phyloP scores from a whole-genome alignment of 495 filamentous ascomycete genomes.

The Cercophora sp. region DNA sequence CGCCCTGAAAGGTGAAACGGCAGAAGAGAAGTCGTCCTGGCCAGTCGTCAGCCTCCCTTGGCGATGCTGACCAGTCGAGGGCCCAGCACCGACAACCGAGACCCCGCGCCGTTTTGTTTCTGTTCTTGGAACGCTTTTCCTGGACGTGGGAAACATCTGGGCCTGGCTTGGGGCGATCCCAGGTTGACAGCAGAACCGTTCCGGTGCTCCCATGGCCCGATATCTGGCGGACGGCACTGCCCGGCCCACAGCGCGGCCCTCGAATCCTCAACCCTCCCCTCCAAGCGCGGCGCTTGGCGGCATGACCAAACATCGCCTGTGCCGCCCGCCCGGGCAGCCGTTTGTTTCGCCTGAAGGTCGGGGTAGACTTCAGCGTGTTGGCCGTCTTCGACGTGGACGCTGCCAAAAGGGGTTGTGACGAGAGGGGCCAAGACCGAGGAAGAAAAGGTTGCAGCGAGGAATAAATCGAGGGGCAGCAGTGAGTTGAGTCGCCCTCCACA shows the following conservation, averaged over 20 bases:
- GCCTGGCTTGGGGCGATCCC: background rate
- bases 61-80: conserved; percentile 6
- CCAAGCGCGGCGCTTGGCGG: too few species aligned
- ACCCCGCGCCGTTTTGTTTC: background rate
- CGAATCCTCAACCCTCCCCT: too few species aligned
- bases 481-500: conserved; percentile 14
- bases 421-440: background rate
- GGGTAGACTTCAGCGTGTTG: background rate
- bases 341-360: too few species aligned
- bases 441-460: background rate
- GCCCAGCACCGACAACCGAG: background rate
- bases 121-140: background rate
- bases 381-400: background rate
- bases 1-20: conserved; percentile 15
- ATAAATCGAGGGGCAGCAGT: background rate
- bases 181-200: background rate
- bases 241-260: too few species aligned
- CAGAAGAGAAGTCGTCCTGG: background rate
- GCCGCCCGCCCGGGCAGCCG: too few species aligned
- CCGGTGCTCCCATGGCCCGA: too few species aligned
- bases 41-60: conserved; percentile 7
- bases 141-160: background rate
- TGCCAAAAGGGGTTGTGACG: background rate
- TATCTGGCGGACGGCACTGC: too few species aligned
- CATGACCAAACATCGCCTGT: too few species aligned